Conservation (phyloP, 257 asterid species). For the Nicotiana attenuata region DNA sequence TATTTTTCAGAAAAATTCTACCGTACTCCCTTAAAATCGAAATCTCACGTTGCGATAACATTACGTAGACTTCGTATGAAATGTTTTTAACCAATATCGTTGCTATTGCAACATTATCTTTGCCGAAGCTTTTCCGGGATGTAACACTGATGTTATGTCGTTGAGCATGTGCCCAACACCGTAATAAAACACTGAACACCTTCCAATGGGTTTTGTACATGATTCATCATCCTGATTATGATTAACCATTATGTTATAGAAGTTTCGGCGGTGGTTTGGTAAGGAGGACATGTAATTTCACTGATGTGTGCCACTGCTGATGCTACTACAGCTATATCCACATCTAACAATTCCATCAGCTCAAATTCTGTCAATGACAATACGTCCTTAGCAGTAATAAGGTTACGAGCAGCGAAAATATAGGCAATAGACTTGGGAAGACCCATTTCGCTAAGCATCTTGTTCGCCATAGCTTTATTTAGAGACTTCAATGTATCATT, state of each 20-base stretch:
- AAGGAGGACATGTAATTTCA: slow-evolving; percentile 69
- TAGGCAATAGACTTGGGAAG: no score
- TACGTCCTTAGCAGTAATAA: no score
- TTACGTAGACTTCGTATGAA: no score
- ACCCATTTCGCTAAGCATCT: no score
- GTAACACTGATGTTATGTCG: slow-evolving; percentile 88
- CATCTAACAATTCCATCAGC: slow-evolving; percentile 81
- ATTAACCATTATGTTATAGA: slow-evolving; percentile 32
- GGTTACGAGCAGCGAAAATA: no score
- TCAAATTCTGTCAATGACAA: slow-evolving; percentile 70
- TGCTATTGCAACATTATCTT: no score
- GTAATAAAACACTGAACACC: slow-evolving; percentile 60
- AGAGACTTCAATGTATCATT: background rate
- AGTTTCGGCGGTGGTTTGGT: background rate
- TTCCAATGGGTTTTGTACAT: slow-evolving; percentile 36
- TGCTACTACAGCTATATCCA: slow-evolving; percentile 61
- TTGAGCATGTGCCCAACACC: slow-evolving; percentile 94
- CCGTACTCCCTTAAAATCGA: no score
- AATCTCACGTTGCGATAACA: no score
- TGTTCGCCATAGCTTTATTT: background rate
- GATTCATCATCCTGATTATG: slow-evolving; percentile 41
- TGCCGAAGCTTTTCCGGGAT: no score
- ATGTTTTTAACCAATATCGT: no score
- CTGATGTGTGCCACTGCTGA: slow-evolving; percentile 58
- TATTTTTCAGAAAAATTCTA: no score